phyloP scores from a whole-genome alignment of 345 rosid species.

The Salix brachista region DNA sequence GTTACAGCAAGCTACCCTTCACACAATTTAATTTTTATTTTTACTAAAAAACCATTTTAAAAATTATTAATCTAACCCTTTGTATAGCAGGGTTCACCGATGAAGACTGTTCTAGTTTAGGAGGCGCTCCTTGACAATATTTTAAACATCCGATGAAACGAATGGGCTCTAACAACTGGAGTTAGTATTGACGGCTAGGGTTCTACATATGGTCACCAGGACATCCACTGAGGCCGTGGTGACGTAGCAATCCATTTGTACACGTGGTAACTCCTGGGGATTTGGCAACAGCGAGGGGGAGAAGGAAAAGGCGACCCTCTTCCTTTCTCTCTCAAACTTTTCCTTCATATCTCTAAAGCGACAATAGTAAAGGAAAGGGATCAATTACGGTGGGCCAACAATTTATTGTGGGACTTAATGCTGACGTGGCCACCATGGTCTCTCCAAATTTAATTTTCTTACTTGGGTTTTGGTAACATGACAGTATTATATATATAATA shows the following conservation, averaged over 20 bases:
- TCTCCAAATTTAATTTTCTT: neutral
- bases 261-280: neutral
- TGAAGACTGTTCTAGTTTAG: no score
- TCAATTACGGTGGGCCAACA: no score
- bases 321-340: neutral
- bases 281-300: neutral
- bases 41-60: no score
- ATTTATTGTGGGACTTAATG: no score
- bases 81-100: no score
- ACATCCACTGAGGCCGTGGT: no score
- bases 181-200: constrained; percentile 39
- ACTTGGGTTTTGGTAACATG: neutral
- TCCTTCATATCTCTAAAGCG: neutral
- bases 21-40: no score
- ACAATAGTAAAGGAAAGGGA: constrained; percentile 22
- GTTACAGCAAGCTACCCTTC: no score
- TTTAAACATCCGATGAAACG: neutral
- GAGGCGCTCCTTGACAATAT: no score
- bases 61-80: no score
- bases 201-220: constrained; percentile 14
- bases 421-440: neutral
- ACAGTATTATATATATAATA: no score
- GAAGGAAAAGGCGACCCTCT: neutral
- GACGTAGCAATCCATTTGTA: no score
- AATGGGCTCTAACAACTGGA: neutral